Conservation (phyloP, 2,329 filamentous ascomycete species). For the Exophiala sp. region DNA sequence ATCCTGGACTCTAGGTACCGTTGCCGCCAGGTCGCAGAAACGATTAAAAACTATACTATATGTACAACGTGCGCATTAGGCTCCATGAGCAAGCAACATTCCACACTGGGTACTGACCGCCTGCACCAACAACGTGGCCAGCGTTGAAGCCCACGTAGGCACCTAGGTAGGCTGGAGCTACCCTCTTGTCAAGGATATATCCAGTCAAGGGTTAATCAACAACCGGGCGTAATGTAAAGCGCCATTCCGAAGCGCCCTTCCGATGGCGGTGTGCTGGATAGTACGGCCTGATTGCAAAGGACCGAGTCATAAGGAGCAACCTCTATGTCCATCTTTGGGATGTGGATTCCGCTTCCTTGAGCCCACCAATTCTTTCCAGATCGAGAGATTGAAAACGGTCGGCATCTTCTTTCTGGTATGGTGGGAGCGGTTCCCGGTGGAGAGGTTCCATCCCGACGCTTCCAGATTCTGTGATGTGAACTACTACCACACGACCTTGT, state of each 20-base stretch:
- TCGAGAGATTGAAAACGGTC: conserved; percentile 88
- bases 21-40: conserved; percentile 1
- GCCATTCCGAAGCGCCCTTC: neutral
- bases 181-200: neutral
- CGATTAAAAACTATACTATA: conserved; percentile 20
- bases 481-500: conserved; percentile 79
- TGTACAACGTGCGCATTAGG: conserved; percentile 9
- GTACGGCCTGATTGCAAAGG: neutral
- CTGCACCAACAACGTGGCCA: conserved; percentile 11
- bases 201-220: neutral
- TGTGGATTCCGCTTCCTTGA: conserved; percentile 72
- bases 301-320: neutral
- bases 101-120: conserved; percentile 6
- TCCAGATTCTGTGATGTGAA: conserved; percentile 80
- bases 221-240: neutral
- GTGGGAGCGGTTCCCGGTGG: conserved; percentile 65
- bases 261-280: neutral
- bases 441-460: conserved; percentile 83
- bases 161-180: neutral
- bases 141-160: neutral
- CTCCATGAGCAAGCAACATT: conserved; percentile 10
- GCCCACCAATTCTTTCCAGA: conserved; percentile 85
- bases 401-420: conserved; percentile 76
- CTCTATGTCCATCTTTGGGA: conserved; percentile 18
- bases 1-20: neutral